phyloP scores from a whole-genome alignment of 164 flowering plant genomes.

The Vitis vinifera region DNA sequence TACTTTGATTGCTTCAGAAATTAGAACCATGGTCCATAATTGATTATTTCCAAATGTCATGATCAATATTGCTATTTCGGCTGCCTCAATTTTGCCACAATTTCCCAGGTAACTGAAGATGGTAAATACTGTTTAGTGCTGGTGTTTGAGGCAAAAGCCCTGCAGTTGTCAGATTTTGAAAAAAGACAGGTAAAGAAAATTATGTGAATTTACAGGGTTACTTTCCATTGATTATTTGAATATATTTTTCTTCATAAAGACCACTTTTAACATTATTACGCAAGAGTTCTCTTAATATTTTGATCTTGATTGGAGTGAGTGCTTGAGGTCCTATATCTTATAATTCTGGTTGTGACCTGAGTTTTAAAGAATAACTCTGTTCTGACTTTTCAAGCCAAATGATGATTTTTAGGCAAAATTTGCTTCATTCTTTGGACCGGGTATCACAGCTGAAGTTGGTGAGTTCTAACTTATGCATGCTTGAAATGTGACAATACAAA shows the following conservation, averaged over 20 bases:
- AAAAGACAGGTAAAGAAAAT: constrained; percentile 66
- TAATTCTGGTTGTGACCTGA: not conserved
- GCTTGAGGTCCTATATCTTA: not conserved
- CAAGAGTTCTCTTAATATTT: not conserved
- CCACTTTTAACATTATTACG: not conserved
- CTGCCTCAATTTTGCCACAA: constrained; percentile 5
- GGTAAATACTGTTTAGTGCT: constrained; percentile 82
- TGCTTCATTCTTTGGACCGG: constrained; percentile 95
- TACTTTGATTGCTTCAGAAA: not conserved
- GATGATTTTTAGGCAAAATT: constrained; percentile 66
- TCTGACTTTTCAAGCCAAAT: not conserved
- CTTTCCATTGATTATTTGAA: not conserved
- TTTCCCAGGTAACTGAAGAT: constrained; percentile 73
- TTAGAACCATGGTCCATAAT: not conserved
- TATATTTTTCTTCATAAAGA: not conserved
- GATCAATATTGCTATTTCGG: not conserved
- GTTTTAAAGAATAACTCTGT: not conserved
- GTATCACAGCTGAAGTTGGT: constrained; percentile 87
- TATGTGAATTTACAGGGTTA: not conserved
- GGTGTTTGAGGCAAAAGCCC: constrained; percentile 82
- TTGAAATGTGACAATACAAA: not conserved
- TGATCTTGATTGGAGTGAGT: not conserved
- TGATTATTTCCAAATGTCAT: not conserved
- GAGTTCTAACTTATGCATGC: constrained; percentile 23
- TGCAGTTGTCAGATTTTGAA: constrained; percentile 84